Evolutionary conservation across 768 basidiomycete genomes (phyloP).

Genomic region (Pisolithus microcarpus): DNA sequence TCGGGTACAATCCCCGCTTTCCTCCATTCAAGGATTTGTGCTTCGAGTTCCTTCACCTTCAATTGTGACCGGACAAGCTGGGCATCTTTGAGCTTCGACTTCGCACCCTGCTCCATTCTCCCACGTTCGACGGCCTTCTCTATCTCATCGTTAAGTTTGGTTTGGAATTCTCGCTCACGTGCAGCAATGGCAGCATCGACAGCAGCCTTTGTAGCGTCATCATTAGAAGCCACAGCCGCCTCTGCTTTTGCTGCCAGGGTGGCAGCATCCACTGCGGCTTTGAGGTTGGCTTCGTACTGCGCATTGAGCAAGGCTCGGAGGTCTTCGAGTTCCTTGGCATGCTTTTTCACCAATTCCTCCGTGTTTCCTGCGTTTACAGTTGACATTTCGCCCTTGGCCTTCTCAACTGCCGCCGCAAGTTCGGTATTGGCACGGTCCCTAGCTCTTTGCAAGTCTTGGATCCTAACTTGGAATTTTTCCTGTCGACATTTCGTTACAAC

Average conservation of each 20-base stretch:
- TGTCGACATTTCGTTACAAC: slow-evolving; percentile 21
- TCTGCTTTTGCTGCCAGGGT: slow-evolving; percentile 33
- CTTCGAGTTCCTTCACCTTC: slow-evolving; percentile 63
- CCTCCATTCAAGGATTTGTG: slow-evolving; percentile 51
- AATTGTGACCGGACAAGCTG: slow-evolving; percentile 57
- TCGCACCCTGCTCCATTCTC: slow-evolving; percentile 53
- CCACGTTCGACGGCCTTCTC: slow-evolving; percentile 63
- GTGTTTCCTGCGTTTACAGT: slow-evolving; percentile 13
- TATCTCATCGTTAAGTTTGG: slow-evolving; percentile 49
- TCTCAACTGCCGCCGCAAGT: slow-evolving; percentile 53
- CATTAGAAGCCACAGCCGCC: slow-evolving; percentile 19
- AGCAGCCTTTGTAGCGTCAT: slow-evolving; percentile 36
- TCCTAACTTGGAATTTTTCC: slow-evolving; percentile 57
- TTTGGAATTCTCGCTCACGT: slow-evolving; percentile 40
- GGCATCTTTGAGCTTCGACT: slow-evolving; percentile 62
- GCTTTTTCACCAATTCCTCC: slow-evolving; percentile 43
- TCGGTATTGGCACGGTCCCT: slow-evolving; percentile 37
- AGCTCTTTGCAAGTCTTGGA: slow-evolving; percentile 46
- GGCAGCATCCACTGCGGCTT: slow-evolving; percentile 46
- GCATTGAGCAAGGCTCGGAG: slow-evolving; percentile 47
- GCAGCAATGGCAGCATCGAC: slow-evolving; percentile 44
- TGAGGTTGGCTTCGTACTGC: slow-evolving; percentile 48
- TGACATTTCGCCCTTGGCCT: slow-evolving; percentile 42
- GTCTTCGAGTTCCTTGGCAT: slow-evolving; percentile 52
- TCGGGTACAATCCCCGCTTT: slow-evolving; percentile 43